These are phyloP conservation scores for Yamadazyma scolyti DNA, from an alignment of 805 yeast species.

Conservation along the genomic window DNA sequence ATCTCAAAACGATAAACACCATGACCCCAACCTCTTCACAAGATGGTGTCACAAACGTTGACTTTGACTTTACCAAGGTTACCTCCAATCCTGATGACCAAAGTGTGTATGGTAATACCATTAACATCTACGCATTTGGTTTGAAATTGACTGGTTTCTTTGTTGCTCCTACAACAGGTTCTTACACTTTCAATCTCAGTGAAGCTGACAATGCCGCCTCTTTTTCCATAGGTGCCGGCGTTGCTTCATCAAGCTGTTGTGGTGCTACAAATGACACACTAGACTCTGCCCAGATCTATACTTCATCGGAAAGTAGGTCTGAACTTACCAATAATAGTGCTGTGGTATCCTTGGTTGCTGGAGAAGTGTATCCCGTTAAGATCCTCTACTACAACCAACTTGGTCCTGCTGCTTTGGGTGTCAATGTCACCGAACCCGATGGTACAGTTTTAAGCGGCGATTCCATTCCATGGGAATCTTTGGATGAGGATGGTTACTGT, in stretches of 20 bases:
- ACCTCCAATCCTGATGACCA: constrained; percentile 26
- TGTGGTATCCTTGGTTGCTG: background rate
- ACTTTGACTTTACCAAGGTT: too few species aligned
- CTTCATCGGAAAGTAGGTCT: too few species aligned
- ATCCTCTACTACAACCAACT: constrained; percentile 1
- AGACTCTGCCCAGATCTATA: too few species aligned
- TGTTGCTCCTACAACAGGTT: constrained; percentile 10
- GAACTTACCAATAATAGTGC: background rate
- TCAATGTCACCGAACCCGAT: constrained; percentile 1
- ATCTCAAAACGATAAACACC: too few species aligned
- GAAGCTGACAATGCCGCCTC: background rate
- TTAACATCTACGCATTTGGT: constrained; percentile 2
- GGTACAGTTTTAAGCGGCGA: background rate
- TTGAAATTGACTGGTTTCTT: constrained; percentile 20
- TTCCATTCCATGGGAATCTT: constrained; percentile 1
- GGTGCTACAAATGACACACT: too few species aligned
- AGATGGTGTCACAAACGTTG: too few species aligned
- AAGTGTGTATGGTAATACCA: constrained; percentile 12
- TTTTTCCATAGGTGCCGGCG: constrained; percentile 3
- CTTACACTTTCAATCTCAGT: constrained; percentile 2
- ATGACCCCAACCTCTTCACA: too few species aligned
- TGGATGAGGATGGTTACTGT: background rate
- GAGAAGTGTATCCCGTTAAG: constrained; percentile 1
- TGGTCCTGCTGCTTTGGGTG: background rate
- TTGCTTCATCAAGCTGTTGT: constrained; percentile 6